These are phyloP conservation scores for Sambucus nigra DNA, from an alignment of 129 eudicot genomes.

Conservation along the genomic window DNA sequence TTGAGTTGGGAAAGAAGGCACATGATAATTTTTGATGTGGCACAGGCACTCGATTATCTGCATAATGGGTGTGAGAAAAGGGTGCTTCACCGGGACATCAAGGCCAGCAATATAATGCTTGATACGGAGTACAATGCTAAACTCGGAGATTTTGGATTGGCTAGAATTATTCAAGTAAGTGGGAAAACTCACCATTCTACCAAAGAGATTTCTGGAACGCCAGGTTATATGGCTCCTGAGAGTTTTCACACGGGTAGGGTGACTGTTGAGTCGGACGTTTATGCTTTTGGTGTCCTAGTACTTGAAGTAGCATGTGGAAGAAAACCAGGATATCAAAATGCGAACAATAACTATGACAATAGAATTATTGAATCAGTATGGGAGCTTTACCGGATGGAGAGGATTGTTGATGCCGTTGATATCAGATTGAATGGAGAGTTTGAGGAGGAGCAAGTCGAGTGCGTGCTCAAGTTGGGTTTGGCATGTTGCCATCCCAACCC, in stretches of 20 bases:
- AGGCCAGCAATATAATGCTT: constrained; percentile 43
- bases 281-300: constrained; percentile 60
- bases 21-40: constrained; percentile 39
- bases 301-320: constrained; percentile 52
- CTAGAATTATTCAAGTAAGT: constrained; percentile 29
- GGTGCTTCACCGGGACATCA: constrained; percentile 49
- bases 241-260: constrained; percentile 43
- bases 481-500: constrained; percentile 41
- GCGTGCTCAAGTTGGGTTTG: constrained; percentile 45
- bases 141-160: constrained; percentile 47
- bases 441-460: constrained; percentile 34
- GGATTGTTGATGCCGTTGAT: constrained; percentile 37
- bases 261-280: constrained; percentile 56
- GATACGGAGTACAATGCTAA: constrained; percentile 43
- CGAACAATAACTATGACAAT: constrained; percentile 17
- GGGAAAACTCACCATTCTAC: constrained; percentile 26
- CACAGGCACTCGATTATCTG: constrained; percentile 39
- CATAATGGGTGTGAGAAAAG: constrained; percentile 55
- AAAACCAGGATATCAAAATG: constrained; percentile 20
- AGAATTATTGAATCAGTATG: constrained; percentile 46
- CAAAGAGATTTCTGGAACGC: constrained; percentile 32
- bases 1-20: constrained; percentile 28
- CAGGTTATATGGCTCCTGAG: constrained; percentile 63
- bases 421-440: constrained; percentile 29
- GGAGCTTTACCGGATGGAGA: constrained; percentile 50